Evolutionary conservation across 2,329 filamentous ascomycete genomes (phyloP).

Genomic region (Arthrobotrys musiformis): DNA sequence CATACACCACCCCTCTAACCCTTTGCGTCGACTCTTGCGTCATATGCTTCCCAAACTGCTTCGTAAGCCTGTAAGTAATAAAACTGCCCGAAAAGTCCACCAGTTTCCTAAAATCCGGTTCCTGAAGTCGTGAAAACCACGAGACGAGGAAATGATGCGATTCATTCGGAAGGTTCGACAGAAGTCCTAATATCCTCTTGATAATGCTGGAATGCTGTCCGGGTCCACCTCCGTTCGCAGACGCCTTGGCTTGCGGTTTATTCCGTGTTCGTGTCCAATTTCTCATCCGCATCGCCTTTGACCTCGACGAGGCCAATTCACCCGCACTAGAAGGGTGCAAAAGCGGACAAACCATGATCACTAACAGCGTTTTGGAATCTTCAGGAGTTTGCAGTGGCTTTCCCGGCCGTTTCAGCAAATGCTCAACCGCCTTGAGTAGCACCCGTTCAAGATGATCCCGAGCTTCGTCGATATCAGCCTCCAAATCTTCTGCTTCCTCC

Average conservation of each 20-base stretch:
- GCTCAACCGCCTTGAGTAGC: conserved; percentile 81
- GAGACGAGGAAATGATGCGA: conserved; percentile 80
- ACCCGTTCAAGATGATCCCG: conserved; percentile 76
- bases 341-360: conserved; percentile 81
- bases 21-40: conserved; percentile 34
- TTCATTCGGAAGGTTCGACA: conserved; percentile 78
- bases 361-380: conserved; percentile 80
- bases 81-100: conserved; percentile 83
- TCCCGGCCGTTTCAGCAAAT: conserved; percentile 80
- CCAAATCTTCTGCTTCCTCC: conserved; percentile 53
- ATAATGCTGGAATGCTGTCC: conserved; percentile 84
- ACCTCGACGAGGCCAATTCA: conserved; percentile 32
- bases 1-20: conserved; percentile 72
- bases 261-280: conserved; percentile 58
- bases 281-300: conserved; percentile 19
- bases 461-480: conserved; percentile 68
- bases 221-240: conserved; percentile 63
- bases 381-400: conserved; percentile 74
- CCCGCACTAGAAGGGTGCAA: conserved; percentile 67
- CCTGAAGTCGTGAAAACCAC: conserved; percentile 80
- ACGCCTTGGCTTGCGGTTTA: conserved; percentile 57
- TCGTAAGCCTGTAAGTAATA: conserved; percentile 80
- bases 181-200: conserved; percentile 82
- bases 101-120: conserved; percentile 74
- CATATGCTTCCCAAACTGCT: conserved; percentile 71